These are phyloP conservation scores for Babesia caballi DNA, from an alignment of 169 alveolate species.

Conservation along the genomic window DNA sequence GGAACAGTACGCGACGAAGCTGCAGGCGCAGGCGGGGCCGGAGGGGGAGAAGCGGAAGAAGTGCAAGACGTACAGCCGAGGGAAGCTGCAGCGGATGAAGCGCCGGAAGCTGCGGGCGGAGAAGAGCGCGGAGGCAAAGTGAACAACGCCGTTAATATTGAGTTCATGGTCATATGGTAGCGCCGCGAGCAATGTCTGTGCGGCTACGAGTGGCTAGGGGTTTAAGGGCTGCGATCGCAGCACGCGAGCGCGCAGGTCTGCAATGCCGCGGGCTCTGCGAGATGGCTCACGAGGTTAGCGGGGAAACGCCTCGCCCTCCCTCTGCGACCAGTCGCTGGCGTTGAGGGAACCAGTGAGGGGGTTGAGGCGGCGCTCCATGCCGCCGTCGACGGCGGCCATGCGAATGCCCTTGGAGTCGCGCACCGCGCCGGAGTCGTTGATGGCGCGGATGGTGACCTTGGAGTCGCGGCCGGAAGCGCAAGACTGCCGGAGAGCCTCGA, in stretches of 20 bases:
- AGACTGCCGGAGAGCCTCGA: constrained; percentile 30
- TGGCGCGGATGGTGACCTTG: constrained; percentile 2
- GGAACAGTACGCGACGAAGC: constrained; percentile 29
- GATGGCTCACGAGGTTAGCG: neutral
- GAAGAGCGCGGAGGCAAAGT: neutral
- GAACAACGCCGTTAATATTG: neutral
- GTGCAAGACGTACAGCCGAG: constrained; percentile 54
- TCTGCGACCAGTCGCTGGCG: constrained; percentile 3
- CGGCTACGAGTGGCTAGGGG: neutral
- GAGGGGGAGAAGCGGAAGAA: constrained; percentile 2
- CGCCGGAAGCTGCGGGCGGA: constrained; percentile 27
- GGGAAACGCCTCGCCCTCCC: constrained; percentile 44
- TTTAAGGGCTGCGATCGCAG: no score
- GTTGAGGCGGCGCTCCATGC: constrained; percentile 13
- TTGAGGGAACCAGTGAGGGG: neutral
- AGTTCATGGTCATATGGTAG: no score
- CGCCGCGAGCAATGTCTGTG: no score
- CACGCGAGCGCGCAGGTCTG: neutral
- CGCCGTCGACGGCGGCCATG: constrained; percentile 16
- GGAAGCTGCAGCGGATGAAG: constrained; percentile 57
- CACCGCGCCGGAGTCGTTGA: constrained; percentile 1
- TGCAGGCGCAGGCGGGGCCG: neutral
- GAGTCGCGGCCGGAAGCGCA: neutral
- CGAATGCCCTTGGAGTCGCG: constrained; percentile 58
- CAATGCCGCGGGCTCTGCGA: no score